Conservation (phyloP, 1,284 basidiomycete genomes). For the Sparassis latifolia region DNA sequence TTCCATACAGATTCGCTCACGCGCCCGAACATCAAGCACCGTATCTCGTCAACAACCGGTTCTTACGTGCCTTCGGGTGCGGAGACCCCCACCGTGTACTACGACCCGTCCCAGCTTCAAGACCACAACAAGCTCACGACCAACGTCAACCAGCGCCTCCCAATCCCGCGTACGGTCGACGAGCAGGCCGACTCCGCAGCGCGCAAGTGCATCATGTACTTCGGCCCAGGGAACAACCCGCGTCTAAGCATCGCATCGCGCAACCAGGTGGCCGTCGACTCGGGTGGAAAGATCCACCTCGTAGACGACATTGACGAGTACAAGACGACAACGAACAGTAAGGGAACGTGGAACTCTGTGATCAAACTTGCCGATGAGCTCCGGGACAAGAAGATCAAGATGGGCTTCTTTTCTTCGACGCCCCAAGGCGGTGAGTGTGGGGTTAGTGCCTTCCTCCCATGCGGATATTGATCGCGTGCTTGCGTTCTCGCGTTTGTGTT, state of each 20-base stretch:
- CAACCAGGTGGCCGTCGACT: slow-evolving; percentile 77
- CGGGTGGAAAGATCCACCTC: slow-evolving; percentile 73
- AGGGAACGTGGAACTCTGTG: slow-evolving; percentile 72
- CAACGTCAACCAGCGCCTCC: slow-evolving; percentile 48
- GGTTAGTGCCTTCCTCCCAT: slow-evolving; percentile 3
- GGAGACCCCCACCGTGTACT: slow-evolving; percentile 65
- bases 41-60: slow-evolving; percentile 68
- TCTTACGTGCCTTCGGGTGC: slow-evolving; percentile 68
- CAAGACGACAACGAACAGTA: slow-evolving; percentile 53
- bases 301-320: slow-evolving; percentile 72
- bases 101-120: slow-evolving; percentile 43
- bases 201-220: slow-evolving; percentile 76
- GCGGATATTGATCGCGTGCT: slow-evolving; percentile 20
- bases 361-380: slow-evolving; percentile 76
- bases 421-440: slow-evolving; percentile 70
- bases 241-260: slow-evolving; percentile 71
- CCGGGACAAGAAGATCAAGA: slow-evolving; percentile 75
- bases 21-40: slow-evolving; percentile 69
- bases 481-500: slow-evolving; percentile 6
- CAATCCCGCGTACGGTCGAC: slow-evolving; percentile 69
- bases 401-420: slow-evolving; percentile 86
- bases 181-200: slow-evolving; percentile 81
- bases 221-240: slow-evolving; percentile 73
- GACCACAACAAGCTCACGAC: slow-evolving; percentile 36
- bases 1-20: slow-evolving; percentile 73